phyloP scores from a whole-genome alignment of 768 basidiomycete species.

The Kwoniella mangroviensis region DNA sequence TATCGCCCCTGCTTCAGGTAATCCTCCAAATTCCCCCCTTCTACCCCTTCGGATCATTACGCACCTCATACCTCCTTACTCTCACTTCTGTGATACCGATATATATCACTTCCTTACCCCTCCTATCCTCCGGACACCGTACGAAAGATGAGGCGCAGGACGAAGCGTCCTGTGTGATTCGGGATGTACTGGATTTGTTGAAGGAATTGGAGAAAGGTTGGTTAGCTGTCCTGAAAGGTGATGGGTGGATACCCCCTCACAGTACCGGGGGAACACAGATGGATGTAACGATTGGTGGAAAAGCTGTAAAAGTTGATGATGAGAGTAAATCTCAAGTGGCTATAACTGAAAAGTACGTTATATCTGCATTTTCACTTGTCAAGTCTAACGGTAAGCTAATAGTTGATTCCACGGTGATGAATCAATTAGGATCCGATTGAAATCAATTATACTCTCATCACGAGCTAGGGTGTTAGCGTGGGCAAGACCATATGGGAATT shows the following conservation, averaged over 20 bases:
- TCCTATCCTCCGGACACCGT: conserved; percentile 8
- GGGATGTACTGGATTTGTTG: conserved; percentile 24
- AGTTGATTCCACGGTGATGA: not conserved
- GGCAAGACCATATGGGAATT: conserved; percentile 41
- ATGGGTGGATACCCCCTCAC: conserved; percentile 30
- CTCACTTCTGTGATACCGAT: conserved; percentile 26
- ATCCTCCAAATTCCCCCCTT: conserved; percentile 41
- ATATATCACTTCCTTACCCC: conserved; percentile 33
- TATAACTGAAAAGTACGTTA: not conserved
- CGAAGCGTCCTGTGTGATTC: conserved; percentile 22
- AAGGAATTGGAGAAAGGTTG: conserved; percentile 35
- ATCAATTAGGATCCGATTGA: conserved; percentile 31
- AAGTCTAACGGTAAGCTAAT: conserved; percentile 29
- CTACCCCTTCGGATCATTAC: conserved; percentile 24
- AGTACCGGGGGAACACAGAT: conserved; percentile 4
- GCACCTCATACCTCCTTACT: conserved; percentile 35
- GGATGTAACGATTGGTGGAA: conserved; percentile 1
- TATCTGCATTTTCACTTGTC: not conserved
- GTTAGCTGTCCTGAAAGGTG: conserved; percentile 31
- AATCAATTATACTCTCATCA: conserved; percentile 36
- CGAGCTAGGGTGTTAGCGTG: conserved; percentile 38
- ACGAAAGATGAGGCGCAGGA: not conserved
- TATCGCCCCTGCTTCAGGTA: conserved; percentile 28
- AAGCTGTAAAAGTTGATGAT: not conserved
- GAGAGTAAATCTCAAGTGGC: not conserved